Percentiles rank a stretch among this genome's conserved stretches.
Evolutionary conservation across 108 stramenopile genomes (phyloP).

Genomic region (Fistulifera solaris): DNA sequence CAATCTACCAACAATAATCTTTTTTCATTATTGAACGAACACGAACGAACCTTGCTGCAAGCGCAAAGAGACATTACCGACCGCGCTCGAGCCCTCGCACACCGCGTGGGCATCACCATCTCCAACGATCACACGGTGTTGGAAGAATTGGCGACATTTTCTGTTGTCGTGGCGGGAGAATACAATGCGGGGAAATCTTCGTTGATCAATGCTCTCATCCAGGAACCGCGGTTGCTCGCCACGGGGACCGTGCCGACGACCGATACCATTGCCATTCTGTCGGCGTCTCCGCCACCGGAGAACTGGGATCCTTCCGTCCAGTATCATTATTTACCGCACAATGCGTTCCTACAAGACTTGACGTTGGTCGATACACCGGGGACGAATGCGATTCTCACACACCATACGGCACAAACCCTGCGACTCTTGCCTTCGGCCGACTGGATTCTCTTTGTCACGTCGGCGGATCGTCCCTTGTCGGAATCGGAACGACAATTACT

Average conservation of each 20-base stretch:
- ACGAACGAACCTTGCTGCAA: constrained; percentile 42
- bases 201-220: constrained; percentile 75
- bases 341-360: constrained; percentile 56
- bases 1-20: no score
- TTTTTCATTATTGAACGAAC: constrained; percentile 27
- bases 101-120: constrained; percentile 31
- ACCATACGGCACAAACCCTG: constrained; percentile 62
- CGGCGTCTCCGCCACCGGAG: constrained; percentile 7
- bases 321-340: constrained; percentile 23
- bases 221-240: constrained; percentile 51
- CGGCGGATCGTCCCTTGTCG: constrained; percentile 78
- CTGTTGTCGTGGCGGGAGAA: constrained; percentile 72
- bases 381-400: constrained; percentile 67
- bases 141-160: constrained; percentile 39
- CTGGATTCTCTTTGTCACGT: constrained; percentile 73
- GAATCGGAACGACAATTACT: constrained; percentile 58
- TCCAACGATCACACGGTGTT: background rate
- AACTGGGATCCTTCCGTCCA: background rate
- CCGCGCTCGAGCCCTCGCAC: constrained; percentile 31
- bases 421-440: constrained; percentile 69
- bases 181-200: constrained; percentile 87
- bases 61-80: constrained; percentile 45
- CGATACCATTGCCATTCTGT: constrained; percentile 58
- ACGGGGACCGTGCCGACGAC: constrained; percentile 76
- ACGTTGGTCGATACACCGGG: constrained; percentile 81